Conservation (phyloP, 306 rosid genomes). For the Morella rubra region DNA sequence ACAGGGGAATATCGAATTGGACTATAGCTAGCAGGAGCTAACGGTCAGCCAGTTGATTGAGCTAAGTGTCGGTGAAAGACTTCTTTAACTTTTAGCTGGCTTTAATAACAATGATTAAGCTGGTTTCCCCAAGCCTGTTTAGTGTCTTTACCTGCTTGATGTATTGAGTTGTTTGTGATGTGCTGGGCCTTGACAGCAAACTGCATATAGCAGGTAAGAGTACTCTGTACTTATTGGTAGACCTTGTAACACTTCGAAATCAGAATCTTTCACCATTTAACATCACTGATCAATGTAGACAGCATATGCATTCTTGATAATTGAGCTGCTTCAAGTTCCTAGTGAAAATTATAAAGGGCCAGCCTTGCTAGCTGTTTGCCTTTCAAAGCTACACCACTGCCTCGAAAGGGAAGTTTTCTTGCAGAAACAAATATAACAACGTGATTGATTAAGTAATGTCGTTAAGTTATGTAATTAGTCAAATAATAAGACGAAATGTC, state of each 20-base stretch:
- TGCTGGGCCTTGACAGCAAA: neutral
- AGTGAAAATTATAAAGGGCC: slow-evolving; percentile 2
- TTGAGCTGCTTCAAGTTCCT: slow-evolving; percentile 28
- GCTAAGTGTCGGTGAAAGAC: neutral
- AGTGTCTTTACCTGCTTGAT: neutral
- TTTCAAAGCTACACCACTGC: slow-evolving; percentile 8
- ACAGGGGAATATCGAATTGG: slow-evolving; percentile 5
- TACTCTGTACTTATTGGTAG: neutral
- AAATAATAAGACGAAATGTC: neutral
- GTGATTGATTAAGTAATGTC: neutral
- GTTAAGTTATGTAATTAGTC: neutral
- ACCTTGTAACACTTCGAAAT: neutral
- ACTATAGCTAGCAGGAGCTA: slow-evolving; percentile 2
- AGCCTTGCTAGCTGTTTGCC: slow-evolving; percentile 16
- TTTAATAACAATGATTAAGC: neutral
- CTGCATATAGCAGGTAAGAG: neutral
- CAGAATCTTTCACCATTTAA: neutral
- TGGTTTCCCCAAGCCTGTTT: neutral
- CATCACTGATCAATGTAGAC: neutral
- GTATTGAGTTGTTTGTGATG: neutral
- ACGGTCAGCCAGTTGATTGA: neutral
- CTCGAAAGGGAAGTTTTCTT: slow-evolving; percentile 1
- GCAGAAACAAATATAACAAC: neutral
- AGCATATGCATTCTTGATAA: slow-evolving; percentile 8
- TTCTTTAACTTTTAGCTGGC: neutral